A percentile compares a stretch with the other conserved stretches of the same genome.
Evolutionary conservation across 2,329 filamentous ascomycete species (phyloP).

Genomic region (Calonectria leucothoes): DNA sequence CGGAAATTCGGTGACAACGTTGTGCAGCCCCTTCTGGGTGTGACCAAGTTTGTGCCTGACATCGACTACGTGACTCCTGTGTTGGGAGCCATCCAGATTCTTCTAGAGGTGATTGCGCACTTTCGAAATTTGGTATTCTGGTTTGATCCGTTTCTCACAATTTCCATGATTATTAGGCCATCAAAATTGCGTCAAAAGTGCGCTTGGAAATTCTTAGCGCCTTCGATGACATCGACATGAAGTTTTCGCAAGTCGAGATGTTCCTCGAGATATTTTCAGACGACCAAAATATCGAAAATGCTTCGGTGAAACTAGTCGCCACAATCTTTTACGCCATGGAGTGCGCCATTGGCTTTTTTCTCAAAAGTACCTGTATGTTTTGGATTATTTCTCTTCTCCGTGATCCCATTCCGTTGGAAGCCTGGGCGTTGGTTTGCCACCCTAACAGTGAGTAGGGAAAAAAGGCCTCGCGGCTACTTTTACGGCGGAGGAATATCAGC

Average conservation of each 20-base stretch:
- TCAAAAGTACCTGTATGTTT: slow-evolving; percentile 9
- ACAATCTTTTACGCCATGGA: neutral
- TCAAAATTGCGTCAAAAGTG: neutral
- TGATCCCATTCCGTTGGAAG: too few relatives aligned
- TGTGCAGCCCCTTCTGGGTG: neutral
- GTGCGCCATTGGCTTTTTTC: slow-evolving; percentile 15
- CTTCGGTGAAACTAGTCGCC: neutral
- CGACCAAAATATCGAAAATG: neutral
- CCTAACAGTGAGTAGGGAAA: neutral
- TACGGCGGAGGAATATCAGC: neutral
- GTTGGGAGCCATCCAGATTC: neutral
- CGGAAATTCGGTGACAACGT: slow-evolving; percentile 5
- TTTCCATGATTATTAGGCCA: neutral
- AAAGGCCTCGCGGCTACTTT: neutral
- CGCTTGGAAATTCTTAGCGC: neutral
- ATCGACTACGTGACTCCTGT: slow-evolving; percentile 5
- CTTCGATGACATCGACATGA: slow-evolving; percentile 6
- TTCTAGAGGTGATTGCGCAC: neutral
- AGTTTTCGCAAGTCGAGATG: slow-evolving; percentile 16
- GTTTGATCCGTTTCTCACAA: neutral
- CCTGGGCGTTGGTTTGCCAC: neutral
- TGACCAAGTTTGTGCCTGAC: neutral
- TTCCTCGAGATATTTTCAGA: slow-evolving; percentile 9
- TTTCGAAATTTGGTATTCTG: neutral
- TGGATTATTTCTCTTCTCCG: neutral